Conservation (phyloP, 352 stramenopile genomes). For the Globisporangium middletonii region DNA sequence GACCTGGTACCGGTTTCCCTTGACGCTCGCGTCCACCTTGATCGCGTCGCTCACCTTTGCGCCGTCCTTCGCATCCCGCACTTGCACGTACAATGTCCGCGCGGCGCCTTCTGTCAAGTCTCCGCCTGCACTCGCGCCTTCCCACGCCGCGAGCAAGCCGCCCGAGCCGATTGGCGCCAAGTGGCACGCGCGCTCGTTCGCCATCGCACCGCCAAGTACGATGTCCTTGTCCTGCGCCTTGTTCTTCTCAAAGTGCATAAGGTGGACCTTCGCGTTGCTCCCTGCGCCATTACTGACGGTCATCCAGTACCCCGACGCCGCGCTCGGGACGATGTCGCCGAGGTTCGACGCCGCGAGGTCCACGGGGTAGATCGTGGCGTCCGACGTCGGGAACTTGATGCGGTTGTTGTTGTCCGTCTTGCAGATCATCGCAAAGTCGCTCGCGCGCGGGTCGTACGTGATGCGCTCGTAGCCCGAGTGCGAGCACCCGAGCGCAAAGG, state of each 20-base stretch:
- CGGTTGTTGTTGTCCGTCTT: constrained; percentile 72
- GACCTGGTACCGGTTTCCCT: constrained; percentile 61
- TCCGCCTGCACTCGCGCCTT: constrained; percentile 30
- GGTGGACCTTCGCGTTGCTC: constrained; percentile 42
- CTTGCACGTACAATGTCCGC: constrained; percentile 46
- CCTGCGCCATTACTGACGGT: constrained; percentile 48
- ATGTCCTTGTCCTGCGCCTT: constrained; percentile 41
- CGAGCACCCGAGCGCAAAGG: constrained; percentile 57
- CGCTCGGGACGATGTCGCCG: constrained; percentile 38
- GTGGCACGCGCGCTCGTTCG: constrained; percentile 49
- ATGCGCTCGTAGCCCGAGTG: constrained; percentile 57
- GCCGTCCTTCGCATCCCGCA: constrained; percentile 33
- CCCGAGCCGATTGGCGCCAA: constrained; percentile 31
- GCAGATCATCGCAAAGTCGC: constrained; percentile 44
- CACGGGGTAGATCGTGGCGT: constrained; percentile 51
- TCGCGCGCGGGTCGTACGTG: constrained; percentile 39
- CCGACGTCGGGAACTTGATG: constrained; percentile 57
- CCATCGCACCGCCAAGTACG: constrained; percentile 32
- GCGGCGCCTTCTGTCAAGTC: constrained; percentile 22
- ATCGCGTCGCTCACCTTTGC: constrained; percentile 35
- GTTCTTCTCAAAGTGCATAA: constrained; percentile 53
- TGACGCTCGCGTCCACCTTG: constrained; percentile 31
- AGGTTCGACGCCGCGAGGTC: constrained; percentile 40
- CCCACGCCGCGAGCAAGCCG: constrained; percentile 42
- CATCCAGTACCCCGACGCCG: constrained; percentile 50